Evolutionary conservation across 75 land plant genomes (phyloP).

Genomic region (Azolla pinnata): DNA sequence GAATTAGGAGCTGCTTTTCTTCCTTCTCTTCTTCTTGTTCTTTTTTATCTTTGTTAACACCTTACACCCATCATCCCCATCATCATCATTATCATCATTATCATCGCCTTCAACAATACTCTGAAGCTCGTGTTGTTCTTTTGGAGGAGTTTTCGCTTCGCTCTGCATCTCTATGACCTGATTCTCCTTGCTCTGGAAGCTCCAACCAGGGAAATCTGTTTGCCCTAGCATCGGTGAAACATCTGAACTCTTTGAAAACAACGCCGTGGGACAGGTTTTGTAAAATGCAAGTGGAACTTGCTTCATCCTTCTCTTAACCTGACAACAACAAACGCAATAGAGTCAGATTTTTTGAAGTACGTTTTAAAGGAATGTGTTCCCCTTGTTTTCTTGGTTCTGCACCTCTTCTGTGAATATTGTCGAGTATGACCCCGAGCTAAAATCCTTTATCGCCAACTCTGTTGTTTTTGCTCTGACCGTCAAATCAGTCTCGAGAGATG

Average conservation of each 20-base stretch:
- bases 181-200: background rate
- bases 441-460: conserved; percentile 68
- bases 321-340: conserved; percentile 11
- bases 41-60: too few species aligned
- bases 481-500: conserved; percentile 84
- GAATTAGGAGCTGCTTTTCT: too few species aligned
- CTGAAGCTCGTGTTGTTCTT: too few species aligned
- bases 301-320: conserved; percentile 74
- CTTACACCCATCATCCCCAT: too few species aligned
- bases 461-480: conserved; percentile 79
- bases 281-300: conserved; percentile 94
- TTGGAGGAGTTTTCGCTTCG: too few species aligned
- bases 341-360: background rate
- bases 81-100: too few species aligned
- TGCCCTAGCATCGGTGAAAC: background rate
- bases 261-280: conserved; percentile 43
- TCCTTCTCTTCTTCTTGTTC: too few species aligned
- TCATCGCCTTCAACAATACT: too few species aligned
- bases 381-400: too few species aligned
- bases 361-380: background rate
- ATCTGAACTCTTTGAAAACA: conserved; percentile 30
- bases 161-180: too few species aligned
- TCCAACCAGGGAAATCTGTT: conserved; percentile 6
- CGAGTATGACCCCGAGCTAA: conserved; percentile 88
- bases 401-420: conserved; percentile 90